phyloP scores from a whole-genome alignment of 2,329 filamentous ascomycete genomes.

The Fusarium tuaranense region DNA sequence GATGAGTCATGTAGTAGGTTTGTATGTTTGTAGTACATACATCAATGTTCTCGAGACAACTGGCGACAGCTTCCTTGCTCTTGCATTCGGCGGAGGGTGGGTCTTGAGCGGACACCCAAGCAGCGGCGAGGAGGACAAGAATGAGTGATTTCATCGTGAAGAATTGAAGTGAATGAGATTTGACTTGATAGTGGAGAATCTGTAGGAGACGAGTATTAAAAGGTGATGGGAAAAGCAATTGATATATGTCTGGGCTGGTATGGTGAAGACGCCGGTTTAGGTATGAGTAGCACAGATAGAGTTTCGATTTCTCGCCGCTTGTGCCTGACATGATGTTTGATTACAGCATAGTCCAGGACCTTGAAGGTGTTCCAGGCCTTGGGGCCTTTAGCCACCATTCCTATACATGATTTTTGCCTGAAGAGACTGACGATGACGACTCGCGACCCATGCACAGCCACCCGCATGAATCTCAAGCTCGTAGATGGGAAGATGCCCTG shows the following conservation, averaged over 20 bases:
- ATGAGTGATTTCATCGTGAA: neutral
- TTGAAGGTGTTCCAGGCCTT: neutral
- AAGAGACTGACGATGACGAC: neutral
- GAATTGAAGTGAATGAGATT: neutral
- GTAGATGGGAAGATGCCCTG: neutral
- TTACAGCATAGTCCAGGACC: neutral
- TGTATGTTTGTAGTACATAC: neutral
- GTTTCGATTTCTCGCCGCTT: neutral
- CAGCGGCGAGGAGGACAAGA: neutral
- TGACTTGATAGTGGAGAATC: neutral
- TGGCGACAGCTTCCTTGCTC: neutral
- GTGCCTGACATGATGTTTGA: neutral
- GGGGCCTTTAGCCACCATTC: neutral
- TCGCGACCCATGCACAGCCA: neutral
- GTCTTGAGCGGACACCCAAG: neutral
- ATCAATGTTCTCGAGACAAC: neutral
- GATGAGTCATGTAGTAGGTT: neutral
- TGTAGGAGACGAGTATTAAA: neutral
- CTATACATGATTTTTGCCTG: neutral
- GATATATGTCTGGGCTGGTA: neutral
- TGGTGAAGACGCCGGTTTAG: neutral
- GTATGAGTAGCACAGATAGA: neutral
- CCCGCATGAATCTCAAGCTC: neutral
- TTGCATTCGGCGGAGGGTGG: neutral
- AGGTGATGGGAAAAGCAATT: neutral